phyloP scores from a whole-genome alignment of 305 asterid genomes.

The Lippia alba region DNA sequence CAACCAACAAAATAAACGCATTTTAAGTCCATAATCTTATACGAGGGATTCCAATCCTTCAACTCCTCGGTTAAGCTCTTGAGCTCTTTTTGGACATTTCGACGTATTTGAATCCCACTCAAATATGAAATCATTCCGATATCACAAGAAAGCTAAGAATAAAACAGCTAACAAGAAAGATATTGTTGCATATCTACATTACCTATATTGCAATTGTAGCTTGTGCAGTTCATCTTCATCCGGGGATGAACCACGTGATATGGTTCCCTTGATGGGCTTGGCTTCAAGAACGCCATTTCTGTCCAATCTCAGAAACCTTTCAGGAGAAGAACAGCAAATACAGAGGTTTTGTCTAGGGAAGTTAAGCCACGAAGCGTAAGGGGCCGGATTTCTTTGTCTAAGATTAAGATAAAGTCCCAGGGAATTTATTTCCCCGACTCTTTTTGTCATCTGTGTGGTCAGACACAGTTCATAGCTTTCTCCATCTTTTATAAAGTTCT shows the following conservation, averaged over 20 bases:
- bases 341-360: conserved; percentile 68
- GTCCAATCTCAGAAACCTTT: conserved; percentile 86
- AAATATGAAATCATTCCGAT: no score
- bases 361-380: conserved; percentile 96
- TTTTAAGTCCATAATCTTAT: no score
- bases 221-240: conserved; percentile 75
- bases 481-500: conserved; percentile 74
- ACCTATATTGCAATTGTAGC: conserved; percentile 84
- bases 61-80: no score
- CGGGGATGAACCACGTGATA: conserved; percentile 81
- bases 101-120: no score
- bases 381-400: conserved; percentile 88
- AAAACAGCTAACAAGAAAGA: not conserved
- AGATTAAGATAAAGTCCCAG: conserved; percentile 76
- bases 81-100: no score
- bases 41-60: no score
- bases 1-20: no score
- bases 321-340: conserved; percentile 97
- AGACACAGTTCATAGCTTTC: conserved; percentile 96
- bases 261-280: conserved; percentile 93
- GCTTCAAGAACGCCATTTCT: conserved; percentile 86
- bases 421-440: conserved; percentile 57
- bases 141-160: not conserved
- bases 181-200: not conserved
- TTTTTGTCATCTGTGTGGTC: conserved; percentile 79